phyloP scores from a whole-genome alignment of 1,139 yeast species.

The Lodderomyces beijingensis region DNA sequence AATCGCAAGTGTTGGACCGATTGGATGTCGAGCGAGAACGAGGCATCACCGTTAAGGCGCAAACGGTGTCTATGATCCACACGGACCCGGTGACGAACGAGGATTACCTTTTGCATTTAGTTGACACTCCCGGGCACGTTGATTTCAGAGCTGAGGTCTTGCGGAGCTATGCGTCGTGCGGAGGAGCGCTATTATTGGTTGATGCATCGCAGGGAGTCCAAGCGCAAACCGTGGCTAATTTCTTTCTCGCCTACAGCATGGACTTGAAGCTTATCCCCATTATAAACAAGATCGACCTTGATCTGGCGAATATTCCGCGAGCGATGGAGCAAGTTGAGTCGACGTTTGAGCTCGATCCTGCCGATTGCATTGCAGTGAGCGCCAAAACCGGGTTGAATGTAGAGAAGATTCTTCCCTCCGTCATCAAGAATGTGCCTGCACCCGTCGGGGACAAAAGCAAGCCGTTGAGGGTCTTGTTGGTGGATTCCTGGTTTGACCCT shows the following conservation, averaged over 20 bases:
- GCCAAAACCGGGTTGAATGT: slow-evolving; percentile 90
- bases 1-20: slow-evolving; percentile 84
- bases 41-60: slow-evolving; percentile 96
- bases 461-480: slow-evolving; percentile 75
- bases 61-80: slow-evolving; percentile 91
- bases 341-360: slow-evolving; percentile 73
- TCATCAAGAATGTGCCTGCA: slow-evolving; percentile 70
- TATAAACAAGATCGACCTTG: slow-evolving; percentile 87
- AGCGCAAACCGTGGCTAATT: slow-evolving; percentile 97
- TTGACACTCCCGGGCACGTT: slow-evolving; percentile 98
- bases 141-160: slow-evolving; percentile 94
- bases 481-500: slow-evolving; percentile 96
- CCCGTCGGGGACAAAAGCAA: slow-evolving; percentile 52
- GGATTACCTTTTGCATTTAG: slow-evolving; percentile 82
- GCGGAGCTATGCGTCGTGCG: slow-evolving; percentile 91
- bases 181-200: slow-evolving; percentile 85
- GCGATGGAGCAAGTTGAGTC: slow-evolving; percentile 80
- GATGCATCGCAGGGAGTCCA: slow-evolving; percentile 97
- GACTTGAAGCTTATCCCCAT: slow-evolving; percentile 81
- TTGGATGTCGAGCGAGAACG: slow-evolving; percentile 92
- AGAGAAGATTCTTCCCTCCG: slow-evolving; percentile 69
- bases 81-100: slow-evolving; percentile 47
- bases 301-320: slow-evolving; percentile 77
- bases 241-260: slow-evolving; percentile 83
- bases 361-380: slow-evolving; percentile 80